Base-by-base conservation (phyloP, 2,329 filamentous ascomycete genomes). In the Arthrobotrys conoides region DNA sequence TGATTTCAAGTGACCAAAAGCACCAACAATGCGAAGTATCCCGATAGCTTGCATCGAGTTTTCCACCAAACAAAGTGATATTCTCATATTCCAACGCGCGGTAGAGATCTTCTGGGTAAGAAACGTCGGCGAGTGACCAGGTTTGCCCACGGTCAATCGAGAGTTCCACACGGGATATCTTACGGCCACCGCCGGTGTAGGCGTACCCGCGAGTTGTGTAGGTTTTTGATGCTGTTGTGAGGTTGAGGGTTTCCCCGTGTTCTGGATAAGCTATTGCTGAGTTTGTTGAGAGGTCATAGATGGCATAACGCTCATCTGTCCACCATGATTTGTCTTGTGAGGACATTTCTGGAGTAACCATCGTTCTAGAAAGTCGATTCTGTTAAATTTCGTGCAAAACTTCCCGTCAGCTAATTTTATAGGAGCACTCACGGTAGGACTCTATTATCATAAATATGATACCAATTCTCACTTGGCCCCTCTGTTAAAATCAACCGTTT, bases 371-470 rank as follows among this genome's bases (percentile, higher is more conserved):
- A 24, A 44, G 46, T 22, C 2, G 16, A 41, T 4, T 27, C 51
- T 9, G 30, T 59, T 38, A 59, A n/a, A 30, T n/a, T 36, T 5
- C n/a, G 5, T 30, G 16, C n/a, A 1, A n/a, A 55, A 9, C 18
- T 14, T 16, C 49, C 76, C 16, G 22, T 16, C 14, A 18, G 18
- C 27, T 18, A 38, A 53, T 9, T 36, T 5, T 77, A 79, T 24
- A 80, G 77, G n/a, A 36, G 70, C 49, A 77, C 66, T 82, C 82
- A 88, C 80, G 94, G 94, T 46, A 97, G 85, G 0, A 97, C 93
- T 75, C 93, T 87, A 83, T 97, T 97, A 84, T 97, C 94, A 84
- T 96, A 94, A 80, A 96, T 93, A 84, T 97, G 94, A 82, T 97
- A 97, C 93, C 93, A 97, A 83, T 96, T 97, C 80, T 95, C 91